Base-by-base conservation (phyloP, 2,329 filamentous ascomycete genomes). In the Teratosphaeria gauchensis region DNA sequence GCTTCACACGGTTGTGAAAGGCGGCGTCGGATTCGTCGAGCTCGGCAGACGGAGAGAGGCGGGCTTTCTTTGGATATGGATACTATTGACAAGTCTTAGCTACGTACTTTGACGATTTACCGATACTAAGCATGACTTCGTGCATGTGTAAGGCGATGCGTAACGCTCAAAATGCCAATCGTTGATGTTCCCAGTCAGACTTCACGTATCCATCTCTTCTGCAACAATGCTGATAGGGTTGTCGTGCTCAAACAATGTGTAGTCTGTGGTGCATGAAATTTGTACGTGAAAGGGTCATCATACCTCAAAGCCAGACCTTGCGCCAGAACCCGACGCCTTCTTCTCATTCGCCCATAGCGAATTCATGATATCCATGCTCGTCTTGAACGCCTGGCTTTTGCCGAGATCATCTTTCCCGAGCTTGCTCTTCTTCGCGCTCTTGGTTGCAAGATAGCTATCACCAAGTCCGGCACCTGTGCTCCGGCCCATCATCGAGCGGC, bases 341-440 rank as follows among this genome's bases (percentile, higher is more conserved):
- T 83, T 84, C 62, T 74, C 85, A 74, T 87, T 84, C 72, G 89
- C 88, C 74, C 95, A 96, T 58, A 96, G 78, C 54, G 90, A 95
- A 72, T 95, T 92, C 90, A 96, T 96, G 72, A 96, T 78, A 77
- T 96, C 94, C 75, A 97, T 95, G 69, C 89, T 92, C 21, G 88
- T 96, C 21, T 85, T 83, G 73, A 96, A 92, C 0, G 87, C 86
- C 63, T 84, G 83, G 51, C 67, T 71, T 59, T 66, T 66, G 28
- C 64, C 62, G 6, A 70, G 56, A 19, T 61, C 59, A 19, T 56
- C 53, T 24, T 59, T 56, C 31, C 42, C 55, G 30, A n/a, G 60
- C 38, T 59, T 63, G 24, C 60, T 59, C 58, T 69, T 69, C 64
- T 68, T 69, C 31, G 67, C 68, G 57, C 68, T 69, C 63, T 71